Evolutionary conservation across 306 rosid species (phyloP).

Genomic region (Hippophae tibetana): DNA sequence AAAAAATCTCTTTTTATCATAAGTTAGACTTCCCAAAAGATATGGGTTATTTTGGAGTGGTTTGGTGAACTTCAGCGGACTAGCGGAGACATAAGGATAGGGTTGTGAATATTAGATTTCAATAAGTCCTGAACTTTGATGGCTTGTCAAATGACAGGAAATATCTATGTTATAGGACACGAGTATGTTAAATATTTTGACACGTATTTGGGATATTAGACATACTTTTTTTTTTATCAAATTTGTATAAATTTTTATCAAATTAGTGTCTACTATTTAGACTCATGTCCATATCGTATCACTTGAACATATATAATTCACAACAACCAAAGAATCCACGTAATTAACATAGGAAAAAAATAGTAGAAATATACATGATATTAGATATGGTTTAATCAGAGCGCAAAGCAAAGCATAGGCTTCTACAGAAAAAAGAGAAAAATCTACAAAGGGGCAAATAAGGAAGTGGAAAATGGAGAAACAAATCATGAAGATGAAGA

Average conservation of each 20-base stretch:
- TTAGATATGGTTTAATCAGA: constrained; percentile 74
- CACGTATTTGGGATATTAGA: too few species aligned
- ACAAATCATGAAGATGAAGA: constrained; percentile 30
- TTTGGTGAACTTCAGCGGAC: constrained; percentile 84
- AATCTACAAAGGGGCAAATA: constrained; percentile 39
- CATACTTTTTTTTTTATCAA: too few species aligned
- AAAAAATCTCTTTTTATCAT: too few species aligned
- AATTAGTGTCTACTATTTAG: too few species aligned
- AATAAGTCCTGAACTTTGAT: constrained; percentile 69
- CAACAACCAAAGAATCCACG: too few species aligned
- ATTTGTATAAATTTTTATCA: too few species aligned
- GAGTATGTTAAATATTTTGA: too few species aligned
- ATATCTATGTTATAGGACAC: too few species aligned
- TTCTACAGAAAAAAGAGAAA: constrained; percentile 69
- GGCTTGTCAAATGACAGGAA: constrained; percentile 85
- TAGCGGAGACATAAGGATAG: constrained; percentile 48
- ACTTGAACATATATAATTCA: too few species aligned
- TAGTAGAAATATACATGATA: constrained; percentile 60
- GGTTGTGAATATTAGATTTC: constrained; percentile 68
- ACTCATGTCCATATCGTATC: too few species aligned
- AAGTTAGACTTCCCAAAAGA: constrained; percentile 27
- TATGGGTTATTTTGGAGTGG: constrained; percentile 65
- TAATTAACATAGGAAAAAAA: constrained; percentile 18
- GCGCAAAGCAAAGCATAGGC: constrained; percentile 76
- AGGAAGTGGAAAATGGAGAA: constrained; percentile 37